These are phyloP conservation scores for Termitomyces sp. DNA, from an alignment of 768 basidiomycete species.

Conservation along the genomic window DNA sequence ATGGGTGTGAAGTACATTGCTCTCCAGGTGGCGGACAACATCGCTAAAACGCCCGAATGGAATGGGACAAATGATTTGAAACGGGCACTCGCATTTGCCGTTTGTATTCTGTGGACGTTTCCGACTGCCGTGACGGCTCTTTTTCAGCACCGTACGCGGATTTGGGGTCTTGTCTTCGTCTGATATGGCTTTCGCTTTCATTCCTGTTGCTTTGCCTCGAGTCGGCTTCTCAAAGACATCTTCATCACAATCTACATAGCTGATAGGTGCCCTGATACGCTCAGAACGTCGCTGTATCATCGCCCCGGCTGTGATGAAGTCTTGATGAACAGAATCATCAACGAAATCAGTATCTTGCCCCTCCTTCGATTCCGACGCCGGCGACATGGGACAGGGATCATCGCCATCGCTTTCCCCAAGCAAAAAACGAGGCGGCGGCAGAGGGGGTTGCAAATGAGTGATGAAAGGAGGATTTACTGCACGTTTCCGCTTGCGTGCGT, in stretches of 20 bases:
- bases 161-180: background rate
- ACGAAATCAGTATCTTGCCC: background rate
- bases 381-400: background rate
- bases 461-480: background rate
- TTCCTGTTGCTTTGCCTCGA: background rate
- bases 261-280: background rate
- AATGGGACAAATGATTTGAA: background rate
- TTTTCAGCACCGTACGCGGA: background rate
- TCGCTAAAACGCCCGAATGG: conserved; percentile 1
- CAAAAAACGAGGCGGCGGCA: background rate
- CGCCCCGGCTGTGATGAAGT: background rate
- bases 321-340: background rate
- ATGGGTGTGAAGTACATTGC: conserved; percentile 3
- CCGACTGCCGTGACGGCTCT: background rate
- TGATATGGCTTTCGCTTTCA: background rate
- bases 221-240: background rate
- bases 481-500: conserved; percentile 1
- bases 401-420: background rate
- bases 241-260: conserved; percentile 4
- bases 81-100: background rate
- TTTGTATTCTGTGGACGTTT: background rate
- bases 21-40: conserved; percentile 4
- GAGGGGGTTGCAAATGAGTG: background rate
- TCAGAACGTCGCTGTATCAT: conserved; percentile 1
- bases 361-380: background rate